phyloP scores from a whole-genome alignment of 345 rosid genomes.

The Lepidium didymum region DNA sequence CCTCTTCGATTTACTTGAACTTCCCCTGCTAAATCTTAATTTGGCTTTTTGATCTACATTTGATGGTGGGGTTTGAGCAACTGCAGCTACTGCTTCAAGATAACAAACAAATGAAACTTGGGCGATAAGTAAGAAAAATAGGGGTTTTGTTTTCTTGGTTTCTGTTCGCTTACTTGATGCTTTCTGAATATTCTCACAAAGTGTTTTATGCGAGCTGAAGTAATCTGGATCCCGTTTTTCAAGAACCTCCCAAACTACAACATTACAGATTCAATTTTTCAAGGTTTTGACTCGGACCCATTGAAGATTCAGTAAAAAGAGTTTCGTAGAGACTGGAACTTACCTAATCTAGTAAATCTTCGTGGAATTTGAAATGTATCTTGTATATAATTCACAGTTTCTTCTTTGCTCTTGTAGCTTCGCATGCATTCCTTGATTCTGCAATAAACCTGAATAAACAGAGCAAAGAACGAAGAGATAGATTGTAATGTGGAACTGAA shows the following conservation, averaged over 20 bases:
- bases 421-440: background rate
- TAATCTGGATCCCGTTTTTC: background rate
- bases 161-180: too few species aligned
- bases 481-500: background rate
- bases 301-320: background rate
- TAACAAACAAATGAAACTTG: background rate
- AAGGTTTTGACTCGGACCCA: background rate
- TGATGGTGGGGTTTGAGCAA: background rate
- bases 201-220: background rate
- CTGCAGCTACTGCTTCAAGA: background rate
- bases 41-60: background rate
- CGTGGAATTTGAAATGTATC: background rate
- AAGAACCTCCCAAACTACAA: background rate
- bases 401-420: background rate
- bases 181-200: too few species aligned
- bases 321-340: too few species aligned
- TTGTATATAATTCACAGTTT: background rate
- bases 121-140: background rate
- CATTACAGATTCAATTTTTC: background rate
- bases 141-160: background rate
- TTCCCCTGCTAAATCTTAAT: background rate
- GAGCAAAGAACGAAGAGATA: background rate
- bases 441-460: background rate
- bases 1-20: background rate
- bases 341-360: background rate